Conservation (phyloP, 2,329 filamentous ascomycete genomes). For the Aureobasidium sp. region DNA sequence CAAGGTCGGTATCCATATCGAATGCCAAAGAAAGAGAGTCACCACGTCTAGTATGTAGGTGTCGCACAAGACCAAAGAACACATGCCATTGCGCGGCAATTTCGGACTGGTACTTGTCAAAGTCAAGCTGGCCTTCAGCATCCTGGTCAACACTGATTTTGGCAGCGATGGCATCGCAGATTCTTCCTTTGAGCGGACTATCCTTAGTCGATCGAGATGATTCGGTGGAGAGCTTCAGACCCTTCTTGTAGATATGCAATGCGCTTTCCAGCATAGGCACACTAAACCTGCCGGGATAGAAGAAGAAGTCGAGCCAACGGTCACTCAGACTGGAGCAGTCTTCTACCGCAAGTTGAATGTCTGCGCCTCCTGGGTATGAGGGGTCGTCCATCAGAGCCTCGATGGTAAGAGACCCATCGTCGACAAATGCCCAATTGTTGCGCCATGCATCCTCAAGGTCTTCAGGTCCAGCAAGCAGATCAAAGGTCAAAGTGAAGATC, state of each 20-base stretch:
- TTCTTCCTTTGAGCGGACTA: conserved; percentile 63
- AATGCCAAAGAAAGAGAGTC: conserved; percentile 73
- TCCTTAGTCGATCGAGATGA: conserved; percentile 30
- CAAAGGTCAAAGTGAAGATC: conserved; percentile 66
- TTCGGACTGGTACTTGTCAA: conserved; percentile 64
- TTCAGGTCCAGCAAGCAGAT: conserved; percentile 46
- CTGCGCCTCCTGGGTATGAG: conserved; percentile 32
- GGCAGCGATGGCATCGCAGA: conserved; percentile 64
- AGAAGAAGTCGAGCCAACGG: conserved; percentile 77
- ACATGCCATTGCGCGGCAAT: conserved; percentile 81
- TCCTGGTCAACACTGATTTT: conserved; percentile 59
- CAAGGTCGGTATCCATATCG: conserved; percentile 62
- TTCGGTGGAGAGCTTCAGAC: conserved; percentile 36
- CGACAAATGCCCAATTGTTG: conserved; percentile 39
- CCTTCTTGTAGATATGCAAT: conserved; percentile 71
- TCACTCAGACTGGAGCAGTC: conserved; percentile 44
- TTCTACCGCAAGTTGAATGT: conserved; percentile 20
- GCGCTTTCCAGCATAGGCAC: conserved; percentile 75
- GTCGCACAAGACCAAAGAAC: conserved; percentile 77
- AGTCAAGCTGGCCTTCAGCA: conserved; percentile 61
- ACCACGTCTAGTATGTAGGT: conserved; percentile 77
- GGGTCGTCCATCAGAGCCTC: conserved; percentile 34
- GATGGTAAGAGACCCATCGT: conserved; percentile 34
- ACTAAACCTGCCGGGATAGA: conserved; percentile 77
- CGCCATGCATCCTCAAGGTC: conserved; percentile 65